Evolutionary conservation across 2,329 filamentous ascomycete species (phyloP).

Genomic region (Tympanopsis confertula): DNA sequence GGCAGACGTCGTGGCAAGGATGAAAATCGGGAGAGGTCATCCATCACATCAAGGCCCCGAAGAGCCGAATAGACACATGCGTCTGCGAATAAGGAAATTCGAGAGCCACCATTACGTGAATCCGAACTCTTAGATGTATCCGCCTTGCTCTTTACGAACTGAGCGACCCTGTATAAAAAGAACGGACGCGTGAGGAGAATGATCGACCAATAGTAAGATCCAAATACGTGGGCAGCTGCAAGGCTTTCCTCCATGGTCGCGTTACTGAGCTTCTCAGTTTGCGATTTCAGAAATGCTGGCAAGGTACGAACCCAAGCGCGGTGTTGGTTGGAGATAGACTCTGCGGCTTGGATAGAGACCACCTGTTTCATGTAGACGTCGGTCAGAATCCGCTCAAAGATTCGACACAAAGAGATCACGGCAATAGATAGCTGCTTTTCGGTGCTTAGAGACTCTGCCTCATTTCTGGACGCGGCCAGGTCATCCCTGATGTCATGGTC

Average conservation of each 20-base stretch:
- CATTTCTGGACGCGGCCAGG: slow-evolving; percentile 12
- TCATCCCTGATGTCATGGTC: slow-evolving; percentile 25
- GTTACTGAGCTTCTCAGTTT: slow-evolving; percentile 27
- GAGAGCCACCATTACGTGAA: slow-evolving; percentile 12
- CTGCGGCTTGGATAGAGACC: slow-evolving; percentile 25
- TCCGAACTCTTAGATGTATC: slow-evolving; percentile 10
- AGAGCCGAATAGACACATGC: slow-evolving; percentile 30
- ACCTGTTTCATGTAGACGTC: slow-evolving; percentile 28
- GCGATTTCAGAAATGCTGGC: slow-evolving; percentile 30
- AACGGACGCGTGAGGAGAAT: slow-evolving; percentile 40
- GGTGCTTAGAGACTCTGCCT: slow-evolving; percentile 6
- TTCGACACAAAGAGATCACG: slow-evolving; percentile 27
- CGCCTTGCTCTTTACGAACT: slow-evolving; percentile 16
- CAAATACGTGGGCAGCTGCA: slow-evolving; percentile 34
- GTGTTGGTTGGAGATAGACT: slow-evolving; percentile 26
- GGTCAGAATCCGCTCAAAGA: slow-evolving; percentile 26
- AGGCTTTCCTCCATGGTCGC: slow-evolving; percentile 20
- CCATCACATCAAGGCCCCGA: slow-evolving; percentile 9
- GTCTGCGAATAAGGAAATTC: slow-evolving; percentile 19
- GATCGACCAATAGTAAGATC: slow-evolving; percentile 39
- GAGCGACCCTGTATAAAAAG: slow-evolving; percentile 35
- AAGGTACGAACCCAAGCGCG: slow-evolving; percentile 25
- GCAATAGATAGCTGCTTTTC: slow-evolving; percentile 32
- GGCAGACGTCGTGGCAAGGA: neutral
- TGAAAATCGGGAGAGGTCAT: neutral